A percentile compares a stretch with the other conserved stretches of the same genome.
These are phyloP conservation scores for Vaucheria bursata DNA, from an alignment of 352 stramenopile species.

Conservation along the genomic window DNA sequence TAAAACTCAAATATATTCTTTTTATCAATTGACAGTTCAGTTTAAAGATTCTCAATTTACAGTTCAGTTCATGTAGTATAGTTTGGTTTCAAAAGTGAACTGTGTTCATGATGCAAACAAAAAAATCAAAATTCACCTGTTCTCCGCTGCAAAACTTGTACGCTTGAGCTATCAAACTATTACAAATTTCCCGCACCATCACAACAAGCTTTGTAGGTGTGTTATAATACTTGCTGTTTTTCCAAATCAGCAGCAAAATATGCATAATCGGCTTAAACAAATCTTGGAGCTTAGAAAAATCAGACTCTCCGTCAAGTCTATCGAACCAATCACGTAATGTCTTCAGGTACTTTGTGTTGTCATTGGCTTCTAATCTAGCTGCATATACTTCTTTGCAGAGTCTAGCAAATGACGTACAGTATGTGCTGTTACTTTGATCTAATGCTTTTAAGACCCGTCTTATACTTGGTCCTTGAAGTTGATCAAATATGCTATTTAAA, in stretches of 20 bases:
- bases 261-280: constrained; percentile 97
- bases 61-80: too few relatives aligned
- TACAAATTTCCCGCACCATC: constrained; percentile 95
- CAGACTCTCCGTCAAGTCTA: constrained; percentile 83
- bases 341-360: constrained; percentile 94
- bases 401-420: constrained; percentile 87
- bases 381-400: constrained; percentile 91
- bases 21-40: too few relatives aligned
- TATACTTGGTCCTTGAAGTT: constrained; percentile 78
- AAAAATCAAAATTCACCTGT: too few relatives aligned
- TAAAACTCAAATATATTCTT: neutral
- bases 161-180: constrained; percentile 79
- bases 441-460: constrained; percentile 84
- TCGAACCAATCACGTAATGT: constrained; percentile 93
- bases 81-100: neutral
- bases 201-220: constrained; percentile 87
- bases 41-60: too few relatives aligned
- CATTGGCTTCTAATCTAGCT: constrained; percentile 87
- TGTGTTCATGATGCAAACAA: neutral
- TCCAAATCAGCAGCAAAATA: constrained; percentile 97
- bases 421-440: constrained; percentile 88
- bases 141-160: constrained; percentile 81
- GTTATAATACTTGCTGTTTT: constrained; percentile 98
- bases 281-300: constrained; percentile 64
- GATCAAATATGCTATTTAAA: constrained; percentile 82